Evolutionary conservation across 73 alveolate genomes (phyloP).

Genomic region (Paraurostyla sp.): DNA sequence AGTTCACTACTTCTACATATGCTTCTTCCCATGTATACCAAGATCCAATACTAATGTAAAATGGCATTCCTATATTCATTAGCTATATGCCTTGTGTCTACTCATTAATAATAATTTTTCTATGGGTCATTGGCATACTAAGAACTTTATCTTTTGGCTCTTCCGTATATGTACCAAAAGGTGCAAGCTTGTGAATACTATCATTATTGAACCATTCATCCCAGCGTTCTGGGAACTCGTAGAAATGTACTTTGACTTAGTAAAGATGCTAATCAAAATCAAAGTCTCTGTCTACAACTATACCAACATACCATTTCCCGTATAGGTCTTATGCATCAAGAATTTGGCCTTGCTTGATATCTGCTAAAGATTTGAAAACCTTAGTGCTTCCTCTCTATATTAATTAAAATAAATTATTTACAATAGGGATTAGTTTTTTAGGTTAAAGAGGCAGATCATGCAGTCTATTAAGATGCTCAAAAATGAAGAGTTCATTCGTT

Average conservation of each 20-base stretch:
- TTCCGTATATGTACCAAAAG: slow-evolving; percentile 58
- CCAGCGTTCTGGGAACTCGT: slow-evolving; percentile 74
- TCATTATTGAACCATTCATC: slow-evolving; percentile 70
- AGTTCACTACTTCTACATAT: slow-evolving; percentile 52
- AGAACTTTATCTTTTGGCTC: slow-evolving; percentile 66
- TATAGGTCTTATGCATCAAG: slow-evolving; percentile 70
- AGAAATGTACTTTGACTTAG: slow-evolving; percentile 66
- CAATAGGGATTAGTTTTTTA: not conserved
- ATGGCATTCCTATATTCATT: slow-evolving; percentile 52
- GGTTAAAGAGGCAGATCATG: slow-evolving; percentile 27
- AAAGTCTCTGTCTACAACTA: slow-evolving; percentile 57
- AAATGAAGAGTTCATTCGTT: slow-evolving; percentile 38
- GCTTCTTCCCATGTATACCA: slow-evolving; percentile 74
- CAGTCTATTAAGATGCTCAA: slow-evolving; percentile 3
- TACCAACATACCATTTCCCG: slow-evolving; percentile 74
- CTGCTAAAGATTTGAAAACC: slow-evolving; percentile 41
- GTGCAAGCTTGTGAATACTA: slow-evolving; percentile 39
- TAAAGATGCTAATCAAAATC: slow-evolving; percentile 26
- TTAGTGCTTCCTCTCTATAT: not conserved
- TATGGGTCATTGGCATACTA: slow-evolving; percentile 55
- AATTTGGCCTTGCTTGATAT: slow-evolving; percentile 38
- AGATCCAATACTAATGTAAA: slow-evolving; percentile 37
- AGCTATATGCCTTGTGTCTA: not conserved
- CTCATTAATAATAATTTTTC: slow-evolving; percentile 31
- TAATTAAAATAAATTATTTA: not conserved